These are phyloP conservation scores for Ajuga reptans DNA, from an alignment of 305 asterid genomes.

Conservation along the genomic window DNA sequence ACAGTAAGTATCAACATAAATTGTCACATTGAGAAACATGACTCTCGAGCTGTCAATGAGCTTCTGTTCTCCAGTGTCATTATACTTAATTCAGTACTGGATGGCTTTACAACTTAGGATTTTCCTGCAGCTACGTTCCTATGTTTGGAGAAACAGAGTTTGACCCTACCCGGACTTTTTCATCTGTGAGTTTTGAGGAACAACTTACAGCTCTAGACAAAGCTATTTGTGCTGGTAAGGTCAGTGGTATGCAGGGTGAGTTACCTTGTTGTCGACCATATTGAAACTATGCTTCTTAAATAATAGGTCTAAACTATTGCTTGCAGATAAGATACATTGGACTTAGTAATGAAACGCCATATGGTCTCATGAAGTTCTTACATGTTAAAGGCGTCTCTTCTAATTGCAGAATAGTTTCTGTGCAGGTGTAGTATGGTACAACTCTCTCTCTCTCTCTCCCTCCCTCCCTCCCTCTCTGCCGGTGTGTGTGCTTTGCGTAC, in stretches of 20 bases:
- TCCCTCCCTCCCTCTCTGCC: background rate
- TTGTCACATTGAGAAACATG: background rate
- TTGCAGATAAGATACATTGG: slow-evolving; percentile 79
- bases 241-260: slow-evolving; percentile 30
- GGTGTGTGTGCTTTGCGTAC: background rate
- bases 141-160: slow-evolving; percentile 92
- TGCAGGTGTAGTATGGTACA: slow-evolving; percentile 56
- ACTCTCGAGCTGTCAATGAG: slow-evolving; percentile 1
- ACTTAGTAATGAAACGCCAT: slow-evolving; percentile 85
- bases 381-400: slow-evolving; percentile 37
- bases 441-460: slow-evolving; percentile 1
- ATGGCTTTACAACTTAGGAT: slow-evolving; percentile 9
- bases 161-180: slow-evolving; percentile 41
- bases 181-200: slow-evolving; percentile 60
- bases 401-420: slow-evolving; percentile 57
- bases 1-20: background rate
- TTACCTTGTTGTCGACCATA: slow-evolving; percentile 4
- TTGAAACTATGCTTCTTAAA: slow-evolving; percentile 10
- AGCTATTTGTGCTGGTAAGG: slow-evolving; percentile 81
- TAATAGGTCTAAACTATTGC: slow-evolving; percentile 8
- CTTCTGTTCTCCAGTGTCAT: slow-evolving; percentile 3
- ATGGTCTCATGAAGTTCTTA: slow-evolving; percentile 81
- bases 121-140: slow-evolving; percentile 70
- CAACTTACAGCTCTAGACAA: slow-evolving; percentile 61
- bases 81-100: background rate